A percentile compares a stretch with the other conserved stretches of the same genome.
Evolutionary conservation across 371 early-diverging fungal genomes (phyloP).

Genomic region (Lichtheimia ramosa): DNA sequence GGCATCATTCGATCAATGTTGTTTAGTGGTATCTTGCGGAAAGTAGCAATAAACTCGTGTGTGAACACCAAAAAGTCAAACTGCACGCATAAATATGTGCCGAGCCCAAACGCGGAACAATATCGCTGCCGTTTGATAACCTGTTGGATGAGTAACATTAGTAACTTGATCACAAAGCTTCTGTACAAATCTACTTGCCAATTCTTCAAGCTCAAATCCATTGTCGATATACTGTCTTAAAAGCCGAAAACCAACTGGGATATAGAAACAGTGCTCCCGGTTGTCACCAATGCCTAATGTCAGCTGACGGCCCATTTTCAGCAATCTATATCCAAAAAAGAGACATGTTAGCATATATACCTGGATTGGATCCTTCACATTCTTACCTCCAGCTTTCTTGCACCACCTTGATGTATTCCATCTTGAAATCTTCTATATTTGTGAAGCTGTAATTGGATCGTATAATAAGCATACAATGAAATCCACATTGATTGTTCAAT

Average conservation of each 20-base stretch:
- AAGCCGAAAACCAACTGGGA: slow-evolving; percentile 83
- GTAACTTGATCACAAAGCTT: background rate
- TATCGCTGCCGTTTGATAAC: slow-evolving; percentile 90
- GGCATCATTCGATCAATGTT: slow-evolving; percentile 57
- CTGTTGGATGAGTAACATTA: slow-evolving; percentile 14
- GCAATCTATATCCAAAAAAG: slow-evolving; percentile 49
- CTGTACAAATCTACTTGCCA: slow-evolving; percentile 36
- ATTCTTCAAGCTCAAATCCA: slow-evolving; percentile 89
- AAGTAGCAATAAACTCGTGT: slow-evolving; percentile 87
- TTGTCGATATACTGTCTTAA: slow-evolving; percentile 77
- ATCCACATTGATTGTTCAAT: background rate
- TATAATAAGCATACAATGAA: background rate
- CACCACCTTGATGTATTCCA: slow-evolving; percentile 75
- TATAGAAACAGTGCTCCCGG: slow-evolving; percentile 83
- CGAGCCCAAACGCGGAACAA: slow-evolving; percentile 87
- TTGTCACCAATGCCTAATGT: slow-evolving; percentile 94
- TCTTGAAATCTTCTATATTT: slow-evolving; percentile 73
- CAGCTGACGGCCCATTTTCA: slow-evolving; percentile 71
- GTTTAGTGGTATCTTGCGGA: slow-evolving; percentile 71
- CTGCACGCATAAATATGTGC: slow-evolving; percentile 84
- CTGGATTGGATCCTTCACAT: background rate
- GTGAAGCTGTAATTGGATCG: slow-evolving; percentile 53
- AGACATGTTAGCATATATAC: background rate
- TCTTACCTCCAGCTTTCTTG: slow-evolving; percentile 68
- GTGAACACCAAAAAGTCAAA: slow-evolving; percentile 91